Base-by-base conservation (phyloP, 2,329 filamentous ascomycete genomes). In the Colletotrichum agaves region DNA sequence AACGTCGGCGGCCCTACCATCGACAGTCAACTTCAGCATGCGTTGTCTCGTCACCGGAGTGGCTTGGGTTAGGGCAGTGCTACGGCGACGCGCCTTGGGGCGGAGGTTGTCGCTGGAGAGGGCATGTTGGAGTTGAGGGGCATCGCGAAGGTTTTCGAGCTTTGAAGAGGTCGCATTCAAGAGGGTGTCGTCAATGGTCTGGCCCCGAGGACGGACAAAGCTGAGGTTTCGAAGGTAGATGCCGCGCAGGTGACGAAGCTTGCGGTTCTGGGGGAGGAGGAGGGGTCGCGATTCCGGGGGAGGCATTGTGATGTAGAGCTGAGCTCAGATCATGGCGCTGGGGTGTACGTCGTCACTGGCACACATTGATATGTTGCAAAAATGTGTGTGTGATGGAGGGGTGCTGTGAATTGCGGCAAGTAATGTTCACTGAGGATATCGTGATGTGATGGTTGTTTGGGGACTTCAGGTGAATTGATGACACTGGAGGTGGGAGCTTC, bases 161-260 rank as follows among this genome's bases (percentile, higher is more conserved):
- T 93, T 96, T 41, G 86, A 87, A 0, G 91, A 87, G 12, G 89
- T 90, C 72, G 89, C 89, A 71, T 90, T 90, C 35, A 93, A 88
- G 37, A 91, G 86, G 35, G 89, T 91, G 73, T 94, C 92, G 79
- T 95, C 92, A 74, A 91, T 90, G 43, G 93, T 91, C 78, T 85
- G 81, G 74, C 81, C 81, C 71, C 82, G 81, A 66, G 83, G 81
- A 70, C 82, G 83, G 23, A 83, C 83, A 72, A 97, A 90, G 69
- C 89, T 90, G 47, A 98, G 84, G 78, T 98, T 98, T 65, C 95
- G 93, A 58, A 98, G 82, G 63, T 92, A 95, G 73, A 98, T 88
- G 72, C 93, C 93, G 74, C 93, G 90, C 4, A 98, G 86, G 82
- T 98, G 94, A 61, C 95, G 90, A 60, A 98, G 85, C 78, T 91